These are phyloP conservation scores for Vigna radiata DNA, from an alignment of 306 rosid species.

Conservation along the genomic window DNA sequence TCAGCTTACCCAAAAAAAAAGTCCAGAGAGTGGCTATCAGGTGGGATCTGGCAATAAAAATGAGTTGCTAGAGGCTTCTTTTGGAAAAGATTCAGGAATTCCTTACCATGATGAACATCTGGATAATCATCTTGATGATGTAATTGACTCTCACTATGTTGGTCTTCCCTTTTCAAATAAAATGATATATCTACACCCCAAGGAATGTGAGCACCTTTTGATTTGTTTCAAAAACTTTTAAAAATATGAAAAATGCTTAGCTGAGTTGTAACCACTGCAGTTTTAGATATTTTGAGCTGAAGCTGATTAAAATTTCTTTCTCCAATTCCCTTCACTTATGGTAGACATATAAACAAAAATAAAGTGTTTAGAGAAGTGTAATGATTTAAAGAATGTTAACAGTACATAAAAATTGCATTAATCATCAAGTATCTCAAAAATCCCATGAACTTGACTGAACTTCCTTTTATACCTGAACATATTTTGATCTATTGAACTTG, in stretches of 20 bases:
- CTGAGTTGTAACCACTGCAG: conserved; percentile 7
- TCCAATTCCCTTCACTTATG: neutral
- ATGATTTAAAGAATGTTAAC: conserved; percentile 10
- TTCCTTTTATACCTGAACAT: conserved; percentile 22
- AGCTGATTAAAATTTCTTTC: conserved; percentile 3
- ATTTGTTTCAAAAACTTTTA: conserved; percentile 10
- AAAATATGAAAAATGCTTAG: conserved; percentile 1
- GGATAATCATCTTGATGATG: conserved; percentile 64
- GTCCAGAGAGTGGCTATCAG: conserved; percentile 61
- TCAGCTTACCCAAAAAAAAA: conserved; percentile 61
- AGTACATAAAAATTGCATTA: neutral
- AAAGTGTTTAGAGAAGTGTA: conserved; percentile 14
- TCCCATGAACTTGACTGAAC: neutral
- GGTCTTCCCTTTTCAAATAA: conserved; percentile 14
- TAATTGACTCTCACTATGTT: conserved; percentile 47
- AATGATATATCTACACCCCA: conserved; percentile 7
- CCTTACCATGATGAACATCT: conserved; percentile 48
- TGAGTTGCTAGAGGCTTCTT: conserved; percentile 49
- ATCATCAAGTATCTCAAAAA: conserved; percentile 21
- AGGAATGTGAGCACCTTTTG: conserved; percentile 33
- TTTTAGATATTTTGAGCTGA: conserved; percentile 27
- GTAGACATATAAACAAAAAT: neutral
- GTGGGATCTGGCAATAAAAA: conserved; percentile 54
- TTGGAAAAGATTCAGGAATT: conserved; percentile 53
- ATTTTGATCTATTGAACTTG: conserved; percentile 34